phyloP scores from a whole-genome alignment of 805 yeast genomes.

The Candida nemodendra region DNA sequence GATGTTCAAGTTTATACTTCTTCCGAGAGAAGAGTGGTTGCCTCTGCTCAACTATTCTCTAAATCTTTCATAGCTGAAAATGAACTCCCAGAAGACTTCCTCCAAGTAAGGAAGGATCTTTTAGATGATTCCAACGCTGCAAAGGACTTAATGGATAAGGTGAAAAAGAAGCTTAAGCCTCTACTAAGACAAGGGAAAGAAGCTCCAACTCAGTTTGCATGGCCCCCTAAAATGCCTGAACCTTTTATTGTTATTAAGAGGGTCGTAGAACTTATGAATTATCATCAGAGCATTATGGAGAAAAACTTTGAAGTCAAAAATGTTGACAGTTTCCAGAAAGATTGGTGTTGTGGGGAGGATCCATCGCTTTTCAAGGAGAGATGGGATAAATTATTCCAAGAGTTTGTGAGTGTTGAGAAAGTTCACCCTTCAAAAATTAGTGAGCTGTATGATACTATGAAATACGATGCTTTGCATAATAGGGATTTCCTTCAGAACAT shows the following conservation, averaged over 20 bases:
- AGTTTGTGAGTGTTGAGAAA: conserved; percentile 88
- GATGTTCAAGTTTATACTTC: conserved; percentile 87
- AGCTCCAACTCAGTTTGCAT: conserved; percentile 95
- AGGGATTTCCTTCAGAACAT: conserved; percentile 82
- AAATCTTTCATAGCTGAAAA: conserved; percentile 71
- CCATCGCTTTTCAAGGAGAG: conserved; percentile 86
- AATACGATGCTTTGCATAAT: conserved; percentile 95
- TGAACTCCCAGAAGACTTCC: conserved; percentile 70
- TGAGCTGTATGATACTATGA: conserved; percentile 97
- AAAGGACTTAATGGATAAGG: conserved; percentile 95
- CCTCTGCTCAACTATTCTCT: conserved; percentile 85
- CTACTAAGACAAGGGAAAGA: conserved; percentile 91
- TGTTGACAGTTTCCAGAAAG: conserved; percentile 63
- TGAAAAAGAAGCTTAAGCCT: conserved; percentile 93
- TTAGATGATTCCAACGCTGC: conserved; percentile 98
- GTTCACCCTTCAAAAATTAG: conserved; percentile 97
- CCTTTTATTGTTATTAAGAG: conserved; percentile 92
- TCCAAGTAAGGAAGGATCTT: conserved; percentile 83
- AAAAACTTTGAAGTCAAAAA: conserved; percentile 70
- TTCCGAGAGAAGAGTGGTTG: conserved; percentile 91
- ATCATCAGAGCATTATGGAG: conserved; percentile 80
- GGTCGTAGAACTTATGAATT: conserved; percentile 93
- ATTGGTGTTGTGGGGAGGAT: conserved; percentile 98
- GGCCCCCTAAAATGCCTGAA: conserved; percentile 99
- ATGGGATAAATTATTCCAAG: conserved; percentile 95